Base-by-base conservation (phyloP, 2,329 filamentous ascomycete species). In the Trichoderma afroharzianum region DNA sequence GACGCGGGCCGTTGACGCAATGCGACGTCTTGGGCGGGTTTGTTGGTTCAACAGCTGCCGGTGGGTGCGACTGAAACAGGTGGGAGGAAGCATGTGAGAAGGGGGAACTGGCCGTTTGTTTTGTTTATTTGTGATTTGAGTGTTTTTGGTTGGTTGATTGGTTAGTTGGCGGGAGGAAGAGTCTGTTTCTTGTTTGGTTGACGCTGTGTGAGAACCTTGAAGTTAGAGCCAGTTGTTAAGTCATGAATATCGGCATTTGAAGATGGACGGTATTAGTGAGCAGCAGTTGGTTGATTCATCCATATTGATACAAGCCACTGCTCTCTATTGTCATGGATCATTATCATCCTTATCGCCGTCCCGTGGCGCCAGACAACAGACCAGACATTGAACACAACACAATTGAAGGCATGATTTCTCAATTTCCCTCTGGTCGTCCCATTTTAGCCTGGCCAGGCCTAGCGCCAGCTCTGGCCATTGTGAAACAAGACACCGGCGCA, bases 401-500 rank as follows among this genome's bases (percentile, higher is more conserved):
- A n/a, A n/a, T n/a, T n/a, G n/a, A n/a, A 47, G 36, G 59, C 59
- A 58, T 64, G 32, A 53, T 28, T 28, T 15, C 28, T 61, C 55
- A 64, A 66, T 63, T 62, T 62, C 47, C 30, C 59, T 32, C 57
- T 50, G 55, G 53, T 67, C 26, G 62, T 64, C 33, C 36, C 6
- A 43, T 43, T 68, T 74, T 76, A 67, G 58, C 75, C 68, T 4
- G 21, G 68, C 73, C 39, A 33, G 72, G 75, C n/a, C 66, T 76
- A 72, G 76, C 58, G 63, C 72, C 47, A 67, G 66, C 70, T 72
- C 70, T 74, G 71, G 71, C 75, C 76, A 76, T 76, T 75, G 75
- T 76, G 77, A 79, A 78, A 79, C 77, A 69, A 76, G 67, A 53
- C 14, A 69, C 30, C 72, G 63, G 74, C 67, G n/a, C 58, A 26